Base-by-base conservation (phyloP, 352 stramenopile species). In the Phytopythium aichiense region DNA sequence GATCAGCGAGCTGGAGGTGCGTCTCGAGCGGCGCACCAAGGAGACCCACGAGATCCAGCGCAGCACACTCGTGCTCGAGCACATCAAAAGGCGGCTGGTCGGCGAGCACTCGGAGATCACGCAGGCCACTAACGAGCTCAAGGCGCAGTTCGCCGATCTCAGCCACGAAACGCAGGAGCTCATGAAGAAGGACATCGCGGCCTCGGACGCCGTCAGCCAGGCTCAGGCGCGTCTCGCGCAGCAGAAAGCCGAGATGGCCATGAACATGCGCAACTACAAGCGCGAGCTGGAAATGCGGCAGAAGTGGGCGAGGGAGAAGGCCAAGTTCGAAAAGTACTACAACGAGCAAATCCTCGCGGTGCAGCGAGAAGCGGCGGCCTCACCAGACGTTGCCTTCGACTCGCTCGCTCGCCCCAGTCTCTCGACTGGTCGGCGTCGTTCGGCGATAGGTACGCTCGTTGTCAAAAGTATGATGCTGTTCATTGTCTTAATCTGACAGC, bases 291-390 rank as follows among this genome's bases (percentile, higher is more conserved):
- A 74, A 23, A 73, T 92, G 64, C 72, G 86, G 6, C 74, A 90
- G 12, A 91, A 92, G 50, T 94, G 86, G 86, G 73, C 77, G 2
- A 64, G 79, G 0, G 86, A 94, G 60, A 92, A 91, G 58, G 71
- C 79, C 53, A 93, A 94, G 56, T 94, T 94, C 48, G 81, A 94
- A 37, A 87, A 81, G 52, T 93, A 92, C 65, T 94, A 92, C 67
- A 84, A 87, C 53, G 77, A 90, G 53, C 86, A 94, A 61, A 73
- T 94, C 38, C 30, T 35, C n/a, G 25, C 53, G 16, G 30, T 56
- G 46, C n/a, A 65, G 28, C 30, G 54, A 20, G 54, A 60, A 38
- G 38, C 54, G 15, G 67, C 72, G 28, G 31, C 22, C 0, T 22
- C 16, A 7, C 33, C 52, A 35, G 33, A 22, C 33, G 33, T 35